Evolutionary conservation across 108 stramenopile species (phyloP).

Genomic region (Cyclotella sp.): DNA sequence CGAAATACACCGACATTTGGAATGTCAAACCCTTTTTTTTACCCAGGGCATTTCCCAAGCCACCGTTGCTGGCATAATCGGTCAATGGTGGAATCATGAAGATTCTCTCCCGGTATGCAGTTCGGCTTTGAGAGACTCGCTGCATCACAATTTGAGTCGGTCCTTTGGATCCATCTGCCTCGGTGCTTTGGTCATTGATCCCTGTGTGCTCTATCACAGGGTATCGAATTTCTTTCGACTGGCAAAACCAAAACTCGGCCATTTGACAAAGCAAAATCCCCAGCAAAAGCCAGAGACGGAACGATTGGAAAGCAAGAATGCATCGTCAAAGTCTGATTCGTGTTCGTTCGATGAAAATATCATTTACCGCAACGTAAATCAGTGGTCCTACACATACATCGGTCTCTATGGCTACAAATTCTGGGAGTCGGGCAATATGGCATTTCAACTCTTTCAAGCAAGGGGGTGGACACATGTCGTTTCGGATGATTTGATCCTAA

Average conservation of each 20-base stretch:
- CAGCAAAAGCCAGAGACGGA: slow-evolving; percentile 19
- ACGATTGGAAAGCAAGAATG: slow-evolving; percentile 22
- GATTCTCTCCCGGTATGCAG: slow-evolving; percentile 55
- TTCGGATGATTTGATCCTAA: slow-evolving; percentile 70
- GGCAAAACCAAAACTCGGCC: slow-evolving; percentile 47
- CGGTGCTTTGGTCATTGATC: slow-evolving; percentile 65
- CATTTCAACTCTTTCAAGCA: slow-evolving; percentile 73
- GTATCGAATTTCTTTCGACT: slow-evolving; percentile 56
- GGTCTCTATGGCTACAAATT: slow-evolving; percentile 84
- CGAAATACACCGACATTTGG: too few relatives aligned
- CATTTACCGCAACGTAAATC: slow-evolving; percentile 70
- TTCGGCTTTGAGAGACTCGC: slow-evolving; percentile 47
- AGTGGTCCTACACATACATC: slow-evolving; percentile 81
- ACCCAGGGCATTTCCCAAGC: slow-evolving; percentile 57
- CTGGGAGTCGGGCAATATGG: slow-evolving; percentile 67
- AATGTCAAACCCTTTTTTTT: too few relatives aligned
- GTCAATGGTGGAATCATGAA: slow-evolving; percentile 81
- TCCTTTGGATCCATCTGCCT: slow-evolving; percentile 86
- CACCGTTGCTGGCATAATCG: slow-evolving; percentile 81
- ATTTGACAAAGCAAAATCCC: neutral
- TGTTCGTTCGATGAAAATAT: slow-evolving; percentile 54
- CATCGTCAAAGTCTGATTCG: neutral
- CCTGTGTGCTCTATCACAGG: slow-evolving; percentile 46
- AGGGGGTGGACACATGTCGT: slow-evolving; percentile 82
- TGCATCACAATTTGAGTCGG: slow-evolving; percentile 55